Conservation (phyloP, 2,329 filamentous ascomycete species). For the Triangularia verruculosa region DNA sequence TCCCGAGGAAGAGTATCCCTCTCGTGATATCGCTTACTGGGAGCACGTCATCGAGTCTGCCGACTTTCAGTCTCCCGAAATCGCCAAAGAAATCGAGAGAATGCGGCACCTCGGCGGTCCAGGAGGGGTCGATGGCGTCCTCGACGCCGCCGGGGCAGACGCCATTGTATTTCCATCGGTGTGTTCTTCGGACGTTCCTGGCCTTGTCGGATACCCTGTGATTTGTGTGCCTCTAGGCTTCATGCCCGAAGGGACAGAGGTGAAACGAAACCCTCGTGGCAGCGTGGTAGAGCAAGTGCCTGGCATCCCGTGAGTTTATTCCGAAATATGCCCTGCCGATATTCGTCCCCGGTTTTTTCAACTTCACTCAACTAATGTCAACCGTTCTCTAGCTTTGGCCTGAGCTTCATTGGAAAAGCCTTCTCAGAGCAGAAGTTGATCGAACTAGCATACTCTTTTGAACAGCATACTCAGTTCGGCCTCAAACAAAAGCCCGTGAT, state of each 20-base stretch:
- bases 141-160: neutral
- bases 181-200: slow-evolving; percentile 2
- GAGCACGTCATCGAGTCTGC: neutral
- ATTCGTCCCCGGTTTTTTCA: too few species aligned
- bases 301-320: neutral
- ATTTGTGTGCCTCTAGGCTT: slow-evolving; percentile 8
- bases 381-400: neutral
- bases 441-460: slow-evolving; percentile 4
- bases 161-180: slow-evolving; percentile 6
- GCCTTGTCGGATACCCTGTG: slow-evolving; percentile 6
- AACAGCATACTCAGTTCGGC: neutral
- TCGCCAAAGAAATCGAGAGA: neutral
- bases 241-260: neutral
- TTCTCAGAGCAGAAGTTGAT: slow-evolving; percentile 1
- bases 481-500: neutral
- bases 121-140: neutral
- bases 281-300: neutral
- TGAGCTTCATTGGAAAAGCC: neutral
- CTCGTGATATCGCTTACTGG: neutral
- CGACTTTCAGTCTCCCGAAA: neutral
- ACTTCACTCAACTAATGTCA: neutral
- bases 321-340: neutral
- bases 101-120: neutral
- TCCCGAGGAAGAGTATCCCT: neutral
- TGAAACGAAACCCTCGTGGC: neutral